Percentiles rank a stretch among this genome's conserved stretches.
phyloP scores from a whole-genome alignment of 441 rosid genomes.

The Cnidoscolus chayamansa region DNA sequence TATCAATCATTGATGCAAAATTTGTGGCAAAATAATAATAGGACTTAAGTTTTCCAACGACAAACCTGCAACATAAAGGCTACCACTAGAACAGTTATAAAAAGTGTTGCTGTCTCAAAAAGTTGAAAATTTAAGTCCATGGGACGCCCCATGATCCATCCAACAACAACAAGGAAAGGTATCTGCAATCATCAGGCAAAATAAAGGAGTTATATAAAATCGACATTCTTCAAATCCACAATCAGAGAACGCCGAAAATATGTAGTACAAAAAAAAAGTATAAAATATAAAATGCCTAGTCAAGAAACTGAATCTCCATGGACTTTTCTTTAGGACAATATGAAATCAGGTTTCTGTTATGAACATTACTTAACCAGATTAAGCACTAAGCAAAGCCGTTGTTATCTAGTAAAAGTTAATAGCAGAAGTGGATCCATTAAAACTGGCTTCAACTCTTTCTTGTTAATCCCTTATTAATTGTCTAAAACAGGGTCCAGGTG shows the following conservation, averaged over 20 bases:
- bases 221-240: not conserved
- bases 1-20: not conserved
- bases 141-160: slow-evolving; percentile 74
- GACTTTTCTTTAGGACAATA: too few relatives aligned
- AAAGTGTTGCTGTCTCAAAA: slow-evolving; percentile 85
- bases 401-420: too few relatives aligned
- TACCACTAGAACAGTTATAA: slow-evolving; percentile 80
- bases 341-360: too few relatives aligned
- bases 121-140: slow-evolving; percentile 91
- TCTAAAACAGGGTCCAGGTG: too few relatives aligned
- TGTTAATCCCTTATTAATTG: too few relatives aligned
- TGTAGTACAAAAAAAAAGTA: not conserved
- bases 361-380: too few relatives aligned
- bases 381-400: too few relatives aligned
- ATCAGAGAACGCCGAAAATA: not conserved
- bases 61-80: slow-evolving; percentile 82
- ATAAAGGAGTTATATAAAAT: slow-evolving; percentile 5
- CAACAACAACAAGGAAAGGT: slow-evolving; percentile 80
- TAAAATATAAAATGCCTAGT: not conserved
- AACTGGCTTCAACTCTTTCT: too few relatives aligned
- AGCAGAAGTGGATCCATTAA: too few relatives aligned
- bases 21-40: not conserved
- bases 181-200: slow-evolving; percentile 42
- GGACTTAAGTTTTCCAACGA: not conserved
- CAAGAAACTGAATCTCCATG: too few relatives aligned